These are phyloP conservation scores for Trichaptum fuscoviolaceum DNA, from an alignment of 768 basidiomycete species.

Conservation along the genomic window DNA sequence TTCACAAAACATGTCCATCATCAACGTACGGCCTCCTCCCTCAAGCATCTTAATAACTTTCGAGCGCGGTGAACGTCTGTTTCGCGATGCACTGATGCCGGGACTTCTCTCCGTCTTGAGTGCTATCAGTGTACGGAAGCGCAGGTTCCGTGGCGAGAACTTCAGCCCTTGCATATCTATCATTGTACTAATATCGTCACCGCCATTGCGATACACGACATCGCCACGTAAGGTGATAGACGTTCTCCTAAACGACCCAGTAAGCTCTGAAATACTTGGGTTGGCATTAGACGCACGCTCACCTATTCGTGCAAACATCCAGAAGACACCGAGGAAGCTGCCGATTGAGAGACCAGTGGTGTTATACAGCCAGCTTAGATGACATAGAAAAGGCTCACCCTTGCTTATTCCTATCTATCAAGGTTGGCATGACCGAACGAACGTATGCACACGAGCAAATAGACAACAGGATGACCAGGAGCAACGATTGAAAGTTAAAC, in stretches of 20 bases:
- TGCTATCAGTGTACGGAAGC: background rate
- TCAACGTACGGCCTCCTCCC: no score
- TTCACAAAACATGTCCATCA: background rate
- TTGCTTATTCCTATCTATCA: constrained; percentile 91
- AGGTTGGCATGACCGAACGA: constrained; percentile 80
- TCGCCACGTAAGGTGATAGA: constrained; percentile 89
- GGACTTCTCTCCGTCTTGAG: no score
- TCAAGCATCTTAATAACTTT: no score
- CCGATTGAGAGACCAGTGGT: background rate
- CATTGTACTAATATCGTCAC: constrained; percentile 54
- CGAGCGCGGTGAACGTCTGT: no score
- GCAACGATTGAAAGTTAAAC: constrained; percentile 95
- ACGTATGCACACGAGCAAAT: constrained; percentile 98
- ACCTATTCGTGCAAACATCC: constrained; percentile 97
- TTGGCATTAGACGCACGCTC: constrained; percentile 18
- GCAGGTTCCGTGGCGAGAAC: background rate
- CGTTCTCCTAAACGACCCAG: constrained; percentile 67
- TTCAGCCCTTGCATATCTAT: constrained; percentile 12
- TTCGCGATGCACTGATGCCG: no score
- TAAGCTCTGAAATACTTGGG: no score
- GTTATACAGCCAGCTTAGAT: background rate
- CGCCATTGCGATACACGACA: constrained; percentile 94
- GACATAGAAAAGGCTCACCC: constrained; percentile 58
- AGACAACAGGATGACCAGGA: constrained; percentile 87
- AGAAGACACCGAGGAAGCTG: constrained; percentile 89